These are phyloP conservation scores for Thymus mandschuricus DNA, from an alignment of 257 asterid species.

Conservation along the genomic window DNA sequence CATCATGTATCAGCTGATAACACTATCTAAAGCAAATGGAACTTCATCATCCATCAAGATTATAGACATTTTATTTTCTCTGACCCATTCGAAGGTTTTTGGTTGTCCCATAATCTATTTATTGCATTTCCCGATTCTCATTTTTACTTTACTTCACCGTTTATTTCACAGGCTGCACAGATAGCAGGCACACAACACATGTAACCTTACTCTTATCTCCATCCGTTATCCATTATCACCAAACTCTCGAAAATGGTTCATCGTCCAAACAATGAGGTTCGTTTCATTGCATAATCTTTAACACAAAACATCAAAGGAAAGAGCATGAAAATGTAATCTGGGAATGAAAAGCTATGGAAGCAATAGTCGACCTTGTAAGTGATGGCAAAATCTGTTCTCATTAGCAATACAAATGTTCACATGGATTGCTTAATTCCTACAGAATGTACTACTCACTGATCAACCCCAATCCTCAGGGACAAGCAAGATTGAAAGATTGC, in stretches of 20 bases:
- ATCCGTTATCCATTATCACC: background rate
- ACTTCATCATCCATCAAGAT: background rate
- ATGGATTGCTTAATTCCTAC: background rate
- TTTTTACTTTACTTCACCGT: background rate
- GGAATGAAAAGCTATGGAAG: background rate
- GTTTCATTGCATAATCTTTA: background rate
- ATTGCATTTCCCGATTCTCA: background rate
- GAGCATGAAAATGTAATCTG: background rate
- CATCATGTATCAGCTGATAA: background rate
- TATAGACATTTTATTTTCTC: background rate
- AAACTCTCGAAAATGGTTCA: background rate
- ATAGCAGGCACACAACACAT: background rate
- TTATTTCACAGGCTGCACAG: background rate
- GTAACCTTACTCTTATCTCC: background rate
- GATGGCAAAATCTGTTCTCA: background rate
- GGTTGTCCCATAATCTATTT: background rate
- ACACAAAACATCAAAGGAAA: background rate
- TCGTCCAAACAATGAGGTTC: background rate
- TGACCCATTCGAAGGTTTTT: background rate
- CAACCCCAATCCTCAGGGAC: background rate
- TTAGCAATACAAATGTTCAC: background rate
- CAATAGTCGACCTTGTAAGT: background rate
- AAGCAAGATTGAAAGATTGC: background rate
- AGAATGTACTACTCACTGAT: background rate
- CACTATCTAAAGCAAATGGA: constrained; percentile 1